Conservation (phyloP, 2,329 filamentous ascomycete genomes). For the Trichoderma harzianum region DNA sequence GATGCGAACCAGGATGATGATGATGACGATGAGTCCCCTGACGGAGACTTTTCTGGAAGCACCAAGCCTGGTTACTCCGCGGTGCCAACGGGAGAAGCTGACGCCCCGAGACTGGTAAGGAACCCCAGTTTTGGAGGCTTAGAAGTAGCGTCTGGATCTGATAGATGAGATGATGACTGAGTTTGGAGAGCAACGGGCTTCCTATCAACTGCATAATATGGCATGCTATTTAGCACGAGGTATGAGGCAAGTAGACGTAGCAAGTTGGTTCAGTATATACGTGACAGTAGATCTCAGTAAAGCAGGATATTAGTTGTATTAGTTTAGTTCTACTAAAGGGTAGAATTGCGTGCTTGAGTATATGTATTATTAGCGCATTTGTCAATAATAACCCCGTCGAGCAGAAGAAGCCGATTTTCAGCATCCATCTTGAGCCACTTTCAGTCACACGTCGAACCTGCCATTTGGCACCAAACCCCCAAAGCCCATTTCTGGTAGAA, state of each 20-base stretch:
- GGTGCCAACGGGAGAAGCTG: constrained; percentile 34
- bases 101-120: constrained; percentile 1
- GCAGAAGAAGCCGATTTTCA: background rate
- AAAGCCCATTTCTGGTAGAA: background rate
- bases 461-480: background rate
- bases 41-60: constrained; percentile 24
- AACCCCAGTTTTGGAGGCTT: constrained; percentile 16
- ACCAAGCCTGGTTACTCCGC: constrained; percentile 42
- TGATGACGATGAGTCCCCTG: background rate
- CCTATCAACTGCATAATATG: background rate
- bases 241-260: background rate
- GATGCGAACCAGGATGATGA: constrained; percentile 10
- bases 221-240: background rate
- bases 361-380: background rate
- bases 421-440: background rate
- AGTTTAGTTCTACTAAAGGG: background rate
- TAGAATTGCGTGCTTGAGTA: background rate
- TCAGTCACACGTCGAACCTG: background rate
- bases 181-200: background rate
- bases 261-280: background rate
- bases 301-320: background rate
- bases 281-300: background rate
- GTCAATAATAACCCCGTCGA: background rate
- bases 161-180: background rate
- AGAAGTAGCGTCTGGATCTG: constrained; percentile 16